phyloP scores from a whole-genome alignment of 768 basidiomycete genomes.

The Boletellus ananas region DNA sequence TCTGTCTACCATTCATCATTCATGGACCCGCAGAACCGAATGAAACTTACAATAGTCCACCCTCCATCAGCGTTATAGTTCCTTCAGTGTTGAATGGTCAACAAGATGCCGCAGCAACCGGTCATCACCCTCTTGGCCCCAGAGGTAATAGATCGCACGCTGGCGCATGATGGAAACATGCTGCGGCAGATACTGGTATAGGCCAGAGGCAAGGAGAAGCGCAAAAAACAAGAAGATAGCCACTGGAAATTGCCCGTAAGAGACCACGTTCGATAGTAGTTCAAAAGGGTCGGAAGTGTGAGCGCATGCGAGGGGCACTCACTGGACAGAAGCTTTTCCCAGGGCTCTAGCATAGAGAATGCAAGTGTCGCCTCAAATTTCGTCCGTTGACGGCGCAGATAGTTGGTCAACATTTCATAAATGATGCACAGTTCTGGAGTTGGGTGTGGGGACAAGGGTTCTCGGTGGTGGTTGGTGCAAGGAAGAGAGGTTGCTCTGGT shows the following conservation, averaged over 20 bases:
- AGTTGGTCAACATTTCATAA: conserved; percentile 28
- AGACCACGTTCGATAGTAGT: not conserved
- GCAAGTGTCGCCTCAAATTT: conserved; percentile 54
- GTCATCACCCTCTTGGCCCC: conserved; percentile 48
- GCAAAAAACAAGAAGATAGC: conserved; percentile 38
- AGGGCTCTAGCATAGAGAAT: conserved; percentile 60
- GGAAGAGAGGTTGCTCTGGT: not conserved
- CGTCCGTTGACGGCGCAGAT: conserved; percentile 29
- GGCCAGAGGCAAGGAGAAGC: conserved; percentile 47
- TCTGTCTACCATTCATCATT: conserved; percentile 11
- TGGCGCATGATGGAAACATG: conserved; percentile 52
- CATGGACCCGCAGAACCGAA: not conserved
- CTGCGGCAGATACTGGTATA: conserved; percentile 56
- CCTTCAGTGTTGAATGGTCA: conserved; percentile 26
- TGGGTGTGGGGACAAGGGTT: not conserved
- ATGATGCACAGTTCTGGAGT: conserved; percentile 1
- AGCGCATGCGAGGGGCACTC: conserved; percentile 25
- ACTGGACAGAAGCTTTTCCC: conserved; percentile 65
- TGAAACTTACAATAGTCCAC: conserved; percentile 12
- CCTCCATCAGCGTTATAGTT: conserved; percentile 18
- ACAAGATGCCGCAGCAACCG: conserved; percentile 28
- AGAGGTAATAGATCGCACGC: conserved; percentile 61
- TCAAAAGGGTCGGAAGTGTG: not conserved
- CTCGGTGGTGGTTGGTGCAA: not conserved
- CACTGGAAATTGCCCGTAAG: conserved; percentile 32